These are phyloP conservation scores for Daldinia eschscholtzii DNA, from an alignment of 2,329 filamentous ascomycete genomes.

Conservation along the genomic window DNA sequence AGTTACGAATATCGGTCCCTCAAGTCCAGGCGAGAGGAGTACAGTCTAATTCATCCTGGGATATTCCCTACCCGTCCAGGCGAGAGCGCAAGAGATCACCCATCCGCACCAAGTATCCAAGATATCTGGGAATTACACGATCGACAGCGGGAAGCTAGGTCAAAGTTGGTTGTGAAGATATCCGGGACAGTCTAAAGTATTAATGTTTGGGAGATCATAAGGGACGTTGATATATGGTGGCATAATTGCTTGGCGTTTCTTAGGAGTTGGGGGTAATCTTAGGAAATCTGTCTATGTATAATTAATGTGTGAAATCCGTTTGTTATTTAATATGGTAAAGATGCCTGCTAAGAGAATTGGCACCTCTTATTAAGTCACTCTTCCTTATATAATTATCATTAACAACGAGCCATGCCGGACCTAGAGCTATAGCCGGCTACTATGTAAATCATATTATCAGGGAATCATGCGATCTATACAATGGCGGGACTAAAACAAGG, in stretches of 20 bases:
- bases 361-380: too few relatives aligned
- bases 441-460: too few relatives aligned
- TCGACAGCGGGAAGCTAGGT: conserved; percentile 11
- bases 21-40: background rate
- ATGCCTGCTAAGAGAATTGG: background rate
- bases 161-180: background rate
- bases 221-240: background rate
- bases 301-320: too few relatives aligned
- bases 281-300: background rate
- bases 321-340: background rate
- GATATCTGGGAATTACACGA: conserved; percentile 28
- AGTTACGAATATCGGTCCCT: background rate
- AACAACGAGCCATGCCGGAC: too few relatives aligned
- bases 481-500: too few relatives aligned
- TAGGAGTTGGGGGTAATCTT: background rate
- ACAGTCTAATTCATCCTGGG: conserved; percentile 1
- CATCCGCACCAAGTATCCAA: conserved; percentile 15
- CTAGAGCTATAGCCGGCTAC: too few relatives aligned
- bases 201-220: background rate
- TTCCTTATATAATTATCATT: too few relatives aligned
- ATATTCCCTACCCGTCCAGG: conserved; percentile 31
- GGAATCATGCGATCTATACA: too few relatives aligned
- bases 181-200: background rate
- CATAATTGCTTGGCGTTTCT: background rate
- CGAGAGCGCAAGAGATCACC: conserved; percentile 20